phyloP scores from a whole-genome alignment of 2,329 filamentous ascomycete species.

The Cladophialophora psammophila region DNA sequence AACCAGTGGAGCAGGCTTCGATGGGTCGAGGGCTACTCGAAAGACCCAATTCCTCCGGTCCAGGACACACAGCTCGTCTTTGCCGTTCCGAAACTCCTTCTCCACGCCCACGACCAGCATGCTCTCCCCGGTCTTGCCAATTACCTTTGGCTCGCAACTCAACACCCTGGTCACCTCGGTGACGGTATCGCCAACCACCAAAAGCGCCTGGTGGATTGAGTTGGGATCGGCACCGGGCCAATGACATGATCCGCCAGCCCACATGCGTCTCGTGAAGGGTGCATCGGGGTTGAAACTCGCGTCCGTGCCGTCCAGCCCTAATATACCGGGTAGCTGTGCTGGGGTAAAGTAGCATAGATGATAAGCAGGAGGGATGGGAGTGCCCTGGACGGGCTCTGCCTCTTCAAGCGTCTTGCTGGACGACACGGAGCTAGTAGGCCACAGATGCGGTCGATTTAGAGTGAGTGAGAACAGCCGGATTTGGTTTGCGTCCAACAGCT shows the following conservation, averaged over 20 bases:
- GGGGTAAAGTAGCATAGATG: constrained; percentile 72
- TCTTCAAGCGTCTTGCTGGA: constrained; percentile 46
- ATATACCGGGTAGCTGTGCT: constrained; percentile 59
- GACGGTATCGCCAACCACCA: constrained; percentile 64
- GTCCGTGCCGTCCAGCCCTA: constrained; percentile 69
- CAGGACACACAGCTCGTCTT: constrained; percentile 55
- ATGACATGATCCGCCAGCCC: constrained; percentile 68
- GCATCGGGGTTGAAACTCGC: constrained; percentile 64
- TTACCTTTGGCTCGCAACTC: constrained; percentile 62
- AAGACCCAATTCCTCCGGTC: constrained; percentile 64
- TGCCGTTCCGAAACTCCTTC: constrained; percentile 63
- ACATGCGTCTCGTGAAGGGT: constrained; percentile 71
- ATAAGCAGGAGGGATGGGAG: constrained; percentile 65
- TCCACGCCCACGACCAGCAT: constrained; percentile 72
- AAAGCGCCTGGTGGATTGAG: constrained; percentile 44
- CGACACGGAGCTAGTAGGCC: constrained; percentile 47
- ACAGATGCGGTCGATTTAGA: constrained; percentile 59
- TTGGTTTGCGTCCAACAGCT: constrained; percentile 68
- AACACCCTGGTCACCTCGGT: constrained; percentile 65
- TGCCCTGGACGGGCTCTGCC: constrained; percentile 52
- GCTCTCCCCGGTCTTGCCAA: constrained; percentile 61
- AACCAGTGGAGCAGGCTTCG: constrained; percentile 28
- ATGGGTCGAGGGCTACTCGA: constrained; percentile 47
- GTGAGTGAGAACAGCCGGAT: constrained; percentile 68
- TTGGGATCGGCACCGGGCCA: constrained; percentile 52